A percentile compares a stretch with the other conserved stretches of the same genome.
Evolutionary conservation across 2,329 filamentous ascomycete species (phyloP).

Genomic region (Phyllosticta capitalensis): DNA sequence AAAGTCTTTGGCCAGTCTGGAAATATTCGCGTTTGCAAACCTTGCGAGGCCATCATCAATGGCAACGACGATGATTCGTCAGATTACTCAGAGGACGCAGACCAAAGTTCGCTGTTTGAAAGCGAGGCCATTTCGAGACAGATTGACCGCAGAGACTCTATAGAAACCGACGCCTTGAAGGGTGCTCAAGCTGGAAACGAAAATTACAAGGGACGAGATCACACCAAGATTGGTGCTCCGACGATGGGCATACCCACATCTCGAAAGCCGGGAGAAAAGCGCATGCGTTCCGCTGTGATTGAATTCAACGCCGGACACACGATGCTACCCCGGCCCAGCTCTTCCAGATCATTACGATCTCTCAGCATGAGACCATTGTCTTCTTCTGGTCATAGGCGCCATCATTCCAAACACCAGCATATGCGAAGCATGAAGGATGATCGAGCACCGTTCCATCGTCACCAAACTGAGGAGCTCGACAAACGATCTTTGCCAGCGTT

Average conservation of each 20-base stretch:
- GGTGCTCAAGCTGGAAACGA: neutral
- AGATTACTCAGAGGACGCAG: slow-evolving; percentile 76
- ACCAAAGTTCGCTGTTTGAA: slow-evolving; percentile 48
- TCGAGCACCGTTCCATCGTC: slow-evolving; percentile 77
- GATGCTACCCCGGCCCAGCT: slow-evolving; percentile 74
- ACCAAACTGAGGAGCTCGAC: slow-evolving; percentile 55
- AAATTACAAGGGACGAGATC: slow-evolving; percentile 20
- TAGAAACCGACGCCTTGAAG: slow-evolving; percentile 17
- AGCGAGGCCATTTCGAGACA: slow-evolving; percentile 15
- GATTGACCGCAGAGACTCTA: slow-evolving; percentile 4
- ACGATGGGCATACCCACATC: slow-evolving; percentile 59
- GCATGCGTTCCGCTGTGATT: slow-evolving; percentile 76
- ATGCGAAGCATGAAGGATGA: slow-evolving; percentile 76
- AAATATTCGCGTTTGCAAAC: slow-evolving; percentile 81
- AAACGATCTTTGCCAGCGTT: slow-evolving; percentile 76
- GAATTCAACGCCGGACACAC: slow-evolving; percentile 74
- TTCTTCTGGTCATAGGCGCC: slow-evolving; percentile 66
- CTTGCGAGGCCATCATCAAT: slow-evolving; percentile 84
- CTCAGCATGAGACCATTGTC: slow-evolving; percentile 63
- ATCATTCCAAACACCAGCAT: slow-evolving; percentile 80
- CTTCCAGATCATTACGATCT: slow-evolving; percentile 79
- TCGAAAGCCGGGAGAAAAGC: slow-evolving; percentile 58
- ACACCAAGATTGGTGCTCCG: slow-evolving; percentile 41
- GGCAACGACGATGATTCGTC: slow-evolving; percentile 85
- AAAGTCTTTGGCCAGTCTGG: slow-evolving; percentile 79